These are phyloP conservation scores for Cubamyces sp. DNA, from an alignment of 768 basidiomycete genomes.

Conservation along the genomic window DNA sequence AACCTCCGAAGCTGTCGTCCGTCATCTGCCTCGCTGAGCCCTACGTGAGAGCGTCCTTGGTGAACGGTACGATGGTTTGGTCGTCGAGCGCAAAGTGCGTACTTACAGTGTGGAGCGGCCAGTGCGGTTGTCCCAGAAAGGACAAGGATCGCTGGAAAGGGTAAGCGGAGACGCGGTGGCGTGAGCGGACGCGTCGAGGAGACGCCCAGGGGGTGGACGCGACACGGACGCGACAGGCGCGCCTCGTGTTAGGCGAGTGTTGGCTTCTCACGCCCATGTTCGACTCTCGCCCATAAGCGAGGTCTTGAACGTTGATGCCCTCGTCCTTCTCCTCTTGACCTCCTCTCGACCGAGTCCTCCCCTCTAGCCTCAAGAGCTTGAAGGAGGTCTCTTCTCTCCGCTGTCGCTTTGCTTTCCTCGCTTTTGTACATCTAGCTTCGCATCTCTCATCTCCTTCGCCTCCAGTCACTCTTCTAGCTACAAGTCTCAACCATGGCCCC, in stretches of 20 bases:
- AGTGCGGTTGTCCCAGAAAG: not conserved
- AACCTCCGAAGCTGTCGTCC: too few species aligned
- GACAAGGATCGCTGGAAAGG: slow-evolving; percentile 6
- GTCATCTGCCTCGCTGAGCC: too few species aligned
- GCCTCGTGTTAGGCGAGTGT: slow-evolving; percentile 12
- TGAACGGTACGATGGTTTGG: too few species aligned
- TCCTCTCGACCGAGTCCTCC: slow-evolving; percentile 1
- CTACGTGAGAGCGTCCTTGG: too few species aligned
- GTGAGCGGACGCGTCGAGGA: slow-evolving; percentile 12
- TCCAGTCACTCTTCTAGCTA: too few species aligned
- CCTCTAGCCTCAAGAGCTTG: not conserved
- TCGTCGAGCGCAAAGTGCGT: not conserved
- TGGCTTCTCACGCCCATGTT: slow-evolving; percentile 26
- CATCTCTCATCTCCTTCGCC: not conserved
- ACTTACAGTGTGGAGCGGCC: not conserved
- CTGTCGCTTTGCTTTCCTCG: slow-evolving; percentile 18
- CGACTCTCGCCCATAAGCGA: slow-evolving; percentile 20
- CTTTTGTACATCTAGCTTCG: slow-evolving; percentile 25
- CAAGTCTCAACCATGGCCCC: slow-evolving; percentile 26
- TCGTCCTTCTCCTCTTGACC: not conserved
- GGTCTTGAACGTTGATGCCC: slow-evolving; percentile 12
- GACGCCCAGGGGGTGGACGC: not conserved
- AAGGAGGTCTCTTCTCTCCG: not conserved
- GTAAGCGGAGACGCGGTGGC: slow-evolving; percentile 22
- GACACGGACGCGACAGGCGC: slow-evolving; percentile 25